Conservation (phyloP, 1,284 basidiomycete species). For the Rhodotorula mucilaginosa region DNA sequence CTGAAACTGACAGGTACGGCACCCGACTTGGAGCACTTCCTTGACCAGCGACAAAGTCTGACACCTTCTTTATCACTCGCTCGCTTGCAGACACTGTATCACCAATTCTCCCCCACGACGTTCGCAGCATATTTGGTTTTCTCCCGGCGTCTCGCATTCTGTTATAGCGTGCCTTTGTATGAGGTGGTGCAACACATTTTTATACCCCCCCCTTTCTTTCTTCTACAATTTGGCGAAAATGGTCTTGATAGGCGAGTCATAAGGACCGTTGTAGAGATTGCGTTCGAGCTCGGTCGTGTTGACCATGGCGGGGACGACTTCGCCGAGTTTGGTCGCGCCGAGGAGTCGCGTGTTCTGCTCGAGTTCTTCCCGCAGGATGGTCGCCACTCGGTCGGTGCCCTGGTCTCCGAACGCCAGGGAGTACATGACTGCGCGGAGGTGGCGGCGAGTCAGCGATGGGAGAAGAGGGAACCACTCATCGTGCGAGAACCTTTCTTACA, state of each 20-base stretch:
- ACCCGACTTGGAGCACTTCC: no score
- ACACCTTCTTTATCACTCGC: not conserved
- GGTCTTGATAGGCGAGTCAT: slow-evolving; percentile 17
- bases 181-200: not conserved
- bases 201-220: not conserved
- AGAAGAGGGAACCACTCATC: not conserved
- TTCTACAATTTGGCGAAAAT: slow-evolving; percentile 17
- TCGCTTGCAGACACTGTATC: not conserved
- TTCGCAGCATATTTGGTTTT: no score
- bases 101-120: not conserved
- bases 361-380: slow-evolving; percentile 34
- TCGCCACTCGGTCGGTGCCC: slow-evolving; percentile 24
- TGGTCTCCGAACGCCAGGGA: slow-evolving; percentile 34
- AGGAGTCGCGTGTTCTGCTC: slow-evolving; percentile 33
- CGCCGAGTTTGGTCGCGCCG: slow-evolving; percentile 24
- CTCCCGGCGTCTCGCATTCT: not conserved
- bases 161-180: not conserved
- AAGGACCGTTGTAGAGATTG: slow-evolving; percentile 23
- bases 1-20: not conserved
- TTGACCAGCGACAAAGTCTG: no score
- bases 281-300: slow-evolving; percentile 29
- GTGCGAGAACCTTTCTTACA: slow-evolving; percentile 47
- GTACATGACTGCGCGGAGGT: slow-evolving; percentile 32
- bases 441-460: not conserved
- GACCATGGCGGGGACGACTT: slow-evolving; percentile 26